These are phyloP conservation scores for Scedosporium aurantiacum DNA, from an alignment of 2,329 filamentous ascomycete genomes.

Conservation along the genomic window DNA sequence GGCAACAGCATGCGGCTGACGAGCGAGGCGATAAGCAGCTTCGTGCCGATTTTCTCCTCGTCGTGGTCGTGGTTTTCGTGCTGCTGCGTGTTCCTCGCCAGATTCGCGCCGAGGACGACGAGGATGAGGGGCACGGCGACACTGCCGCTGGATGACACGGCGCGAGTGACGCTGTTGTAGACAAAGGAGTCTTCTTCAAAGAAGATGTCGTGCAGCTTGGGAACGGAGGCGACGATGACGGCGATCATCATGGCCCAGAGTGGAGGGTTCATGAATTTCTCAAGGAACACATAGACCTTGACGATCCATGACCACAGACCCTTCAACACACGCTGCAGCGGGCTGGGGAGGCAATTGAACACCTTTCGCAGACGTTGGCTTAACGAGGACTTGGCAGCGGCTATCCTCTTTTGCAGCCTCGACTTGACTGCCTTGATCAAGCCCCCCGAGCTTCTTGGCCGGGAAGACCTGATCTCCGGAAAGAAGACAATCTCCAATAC, in stretches of 20 bases:
- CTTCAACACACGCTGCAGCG: conserved; percentile 25
- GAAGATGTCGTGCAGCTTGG: conserved; percentile 70
- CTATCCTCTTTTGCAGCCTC: conserved; percentile 14
- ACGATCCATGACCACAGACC: conserved; percentile 19
- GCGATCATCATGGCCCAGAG: conserved; percentile 93
- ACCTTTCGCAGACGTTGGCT: conserved; percentile 15
- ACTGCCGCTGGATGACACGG: conserved; percentile 71
- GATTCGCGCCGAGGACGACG: conserved; percentile 87
- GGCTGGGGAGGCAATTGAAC: conserved; percentile 28
- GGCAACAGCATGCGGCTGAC: conserved; percentile 87
- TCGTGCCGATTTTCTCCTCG: conserved; percentile 57
- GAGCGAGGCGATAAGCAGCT: conserved; percentile 74
- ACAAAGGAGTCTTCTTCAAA: conserved; percentile 84
- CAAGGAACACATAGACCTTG: conserved; percentile 54
- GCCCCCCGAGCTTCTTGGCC: not conserved
- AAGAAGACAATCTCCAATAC: conserved; percentile 45
- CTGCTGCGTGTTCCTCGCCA: conserved; percentile 81
- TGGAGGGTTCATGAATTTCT: conserved; percentile 96
- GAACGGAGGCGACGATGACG: conserved; percentile 83
- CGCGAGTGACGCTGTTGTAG: conserved; percentile 83
- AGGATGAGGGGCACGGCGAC: conserved; percentile 93
- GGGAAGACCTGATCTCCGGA: conserved; percentile 21
- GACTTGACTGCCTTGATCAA: not conserved
- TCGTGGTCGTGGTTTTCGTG: conserved; percentile 56
- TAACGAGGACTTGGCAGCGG: conserved; percentile 13